Percentiles rank a stretch among this genome's conserved stretches.
These are phyloP conservation scores for Colletotrichum navitas DNA, from an alignment of 2,329 filamentous ascomycete species.

Conservation along the genomic window DNA sequence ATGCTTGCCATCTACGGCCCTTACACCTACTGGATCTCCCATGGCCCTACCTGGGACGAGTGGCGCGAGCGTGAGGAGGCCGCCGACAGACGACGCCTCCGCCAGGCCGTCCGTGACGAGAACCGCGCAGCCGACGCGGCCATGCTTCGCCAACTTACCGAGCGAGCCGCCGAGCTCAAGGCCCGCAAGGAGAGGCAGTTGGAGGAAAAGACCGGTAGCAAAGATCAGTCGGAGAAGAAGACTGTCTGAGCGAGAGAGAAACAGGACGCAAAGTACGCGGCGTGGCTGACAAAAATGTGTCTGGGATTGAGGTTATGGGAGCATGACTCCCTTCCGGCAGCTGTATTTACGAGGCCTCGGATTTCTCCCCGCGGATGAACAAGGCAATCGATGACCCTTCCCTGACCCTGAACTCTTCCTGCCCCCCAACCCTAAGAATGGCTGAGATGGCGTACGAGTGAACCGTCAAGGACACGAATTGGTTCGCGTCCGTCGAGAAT, in stretches of 20 bases:
- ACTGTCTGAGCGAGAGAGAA: neutral
- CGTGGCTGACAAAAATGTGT: neutral
- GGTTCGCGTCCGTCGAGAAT: conserved; percentile 55
- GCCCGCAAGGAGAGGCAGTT: neutral
- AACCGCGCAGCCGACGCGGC: neutral
- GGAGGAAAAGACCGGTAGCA: neutral
- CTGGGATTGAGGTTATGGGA: neutral
- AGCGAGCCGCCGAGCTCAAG: neutral
- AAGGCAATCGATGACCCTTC: conserved; percentile 68
- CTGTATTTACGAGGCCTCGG: neutral
- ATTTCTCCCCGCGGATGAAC: conserved; percentile 59
- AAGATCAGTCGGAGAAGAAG: conserved; percentile 2
- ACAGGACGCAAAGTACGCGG: neutral
- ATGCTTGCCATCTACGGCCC: neutral
- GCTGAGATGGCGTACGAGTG: conserved; percentile 62
- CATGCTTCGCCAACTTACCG: neutral
- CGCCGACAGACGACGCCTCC: conserved; percentile 5
- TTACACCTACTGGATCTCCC: neutral
- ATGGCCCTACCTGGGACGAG: neutral
- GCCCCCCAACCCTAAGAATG: conserved; percentile 58
- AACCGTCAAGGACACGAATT: conserved; percentile 63
- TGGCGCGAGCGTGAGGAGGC: neutral
- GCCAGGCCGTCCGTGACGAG: neutral
- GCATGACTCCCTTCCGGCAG: neutral
- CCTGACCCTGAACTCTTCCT: conserved; percentile 58